Conservation (phyloP, 306 rosid species). For the Cicer pinnatifidum region DNA sequence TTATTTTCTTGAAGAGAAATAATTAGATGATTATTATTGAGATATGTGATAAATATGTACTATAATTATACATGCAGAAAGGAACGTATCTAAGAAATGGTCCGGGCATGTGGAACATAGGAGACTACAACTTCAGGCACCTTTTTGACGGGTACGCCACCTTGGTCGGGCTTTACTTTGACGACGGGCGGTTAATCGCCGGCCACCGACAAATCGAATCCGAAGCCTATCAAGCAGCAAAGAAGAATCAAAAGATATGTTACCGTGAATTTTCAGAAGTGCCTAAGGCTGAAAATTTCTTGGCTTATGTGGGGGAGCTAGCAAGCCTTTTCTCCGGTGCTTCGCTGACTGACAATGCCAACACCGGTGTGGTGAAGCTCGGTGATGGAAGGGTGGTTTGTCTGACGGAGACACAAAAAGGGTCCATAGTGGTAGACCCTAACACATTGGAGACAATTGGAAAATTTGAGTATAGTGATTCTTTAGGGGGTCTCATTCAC, state of each 20-base stretch:
- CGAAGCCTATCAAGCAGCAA: conserved; percentile 78
- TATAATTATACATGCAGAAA: conserved; percentile 62
- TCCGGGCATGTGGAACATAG: conserved; percentile 90
- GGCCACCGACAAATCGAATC: conserved; percentile 90
- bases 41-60: neutral
- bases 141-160: conserved; percentile 96
- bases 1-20: neutral
- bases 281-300: conserved; percentile 70
- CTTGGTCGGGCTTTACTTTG: conserved; percentile 65
- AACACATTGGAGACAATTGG: conserved; percentile 69
- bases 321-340: conserved; percentile 81
- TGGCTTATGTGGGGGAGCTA: conserved; percentile 72
- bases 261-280: conserved; percentile 92
- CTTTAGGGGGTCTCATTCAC: conserved; percentile 83
- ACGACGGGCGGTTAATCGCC: conserved; percentile 58
- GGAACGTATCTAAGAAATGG: conserved; percentile 96
- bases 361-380: conserved; percentile 81
- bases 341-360: conserved; percentile 84
- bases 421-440: conserved; percentile 79
- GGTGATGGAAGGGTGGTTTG: conserved; percentile 92
- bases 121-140: conserved; percentile 84
- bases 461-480: conserved; percentile 75
- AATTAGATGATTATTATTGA: neutral
- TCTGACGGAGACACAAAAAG: conserved; percentile 90
- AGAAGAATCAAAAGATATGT: conserved; percentile 67